Conservation (phyloP, 2,329 filamentous ascomycete species). For the Anthostomella pinea region DNA sequence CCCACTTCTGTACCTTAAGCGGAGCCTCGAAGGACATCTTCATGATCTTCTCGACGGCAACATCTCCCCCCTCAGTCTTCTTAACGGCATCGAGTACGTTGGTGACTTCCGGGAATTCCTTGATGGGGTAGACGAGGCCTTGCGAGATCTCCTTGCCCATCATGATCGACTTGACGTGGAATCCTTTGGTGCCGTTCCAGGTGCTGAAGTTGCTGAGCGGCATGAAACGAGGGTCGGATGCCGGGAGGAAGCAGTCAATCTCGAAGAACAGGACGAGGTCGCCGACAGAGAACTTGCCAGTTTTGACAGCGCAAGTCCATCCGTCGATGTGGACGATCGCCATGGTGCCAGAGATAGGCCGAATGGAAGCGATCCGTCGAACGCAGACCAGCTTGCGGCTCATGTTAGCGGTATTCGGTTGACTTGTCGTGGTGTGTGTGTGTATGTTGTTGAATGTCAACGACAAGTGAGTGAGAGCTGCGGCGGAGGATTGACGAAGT, state of each 20-base stretch:
- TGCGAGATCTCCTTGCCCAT: conserved; percentile 21
- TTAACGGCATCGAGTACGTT: conserved; percentile 3
- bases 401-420: too few species aligned
- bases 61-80: neutral
- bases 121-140: conserved; percentile 13
- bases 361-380: too few species aligned
- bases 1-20: conserved; percentile 17
- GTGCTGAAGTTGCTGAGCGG: neutral
- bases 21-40: conserved; percentile 16
- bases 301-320: conserved; percentile 23
- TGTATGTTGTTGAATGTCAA: too few species aligned
- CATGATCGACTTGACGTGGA: conserved; percentile 12
- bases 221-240: conserved; percentile 7
- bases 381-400: too few species aligned
- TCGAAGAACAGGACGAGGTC: conserved; percentile 26
- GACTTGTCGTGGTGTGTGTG: too few species aligned
- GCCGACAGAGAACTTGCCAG: conserved; percentile 12
- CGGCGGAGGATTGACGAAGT: too few species aligned
- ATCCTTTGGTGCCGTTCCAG: conserved; percentile 8
- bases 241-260: conserved; percentile 27
- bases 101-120: conserved; percentile 16
- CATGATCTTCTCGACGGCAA: conserved; percentile 1
- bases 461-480: too few species aligned
- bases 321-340: conserved; percentile 22
- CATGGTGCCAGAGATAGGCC: neutral